Evolutionary conservation across 1,284 basidiomycete genomes (phyloP).

Genomic region (Thecaphora thlaspeos): DNA sequence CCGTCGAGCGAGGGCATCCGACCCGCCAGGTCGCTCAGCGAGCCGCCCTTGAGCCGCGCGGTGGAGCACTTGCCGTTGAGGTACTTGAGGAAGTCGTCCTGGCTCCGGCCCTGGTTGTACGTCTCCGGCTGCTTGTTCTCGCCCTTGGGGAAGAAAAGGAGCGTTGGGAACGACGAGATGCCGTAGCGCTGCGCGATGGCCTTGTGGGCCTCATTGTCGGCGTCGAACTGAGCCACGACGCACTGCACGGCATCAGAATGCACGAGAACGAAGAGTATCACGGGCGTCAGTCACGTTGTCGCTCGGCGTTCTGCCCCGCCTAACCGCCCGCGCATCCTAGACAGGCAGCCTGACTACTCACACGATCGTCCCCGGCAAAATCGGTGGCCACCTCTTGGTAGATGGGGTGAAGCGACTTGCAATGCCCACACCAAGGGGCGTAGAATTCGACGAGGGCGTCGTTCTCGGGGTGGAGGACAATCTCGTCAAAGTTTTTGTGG

Average conservation of each 20-base stretch:
- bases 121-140: conserved; percentile 63
- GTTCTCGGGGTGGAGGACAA: conserved; percentile 73
- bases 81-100: conserved; percentile 67
- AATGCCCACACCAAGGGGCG: conserved; percentile 76
- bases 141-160: conserved; percentile 82
- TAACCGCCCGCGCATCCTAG: too few relatives aligned
- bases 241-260: too few relatives aligned
- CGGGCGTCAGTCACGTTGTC: too few relatives aligned
- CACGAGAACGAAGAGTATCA: too few relatives aligned
- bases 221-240: conserved; percentile 85
- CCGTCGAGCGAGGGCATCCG: conserved; percentile 74
- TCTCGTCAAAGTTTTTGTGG: conserved; percentile 70
- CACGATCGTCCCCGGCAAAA: conserved; percentile 76
- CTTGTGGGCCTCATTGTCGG: conserved; percentile 77
- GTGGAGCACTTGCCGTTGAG: conserved; percentile 86
- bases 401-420: conserved; percentile 68
- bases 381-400: conserved; percentile 80
- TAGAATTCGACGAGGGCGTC: conserved; percentile 95
- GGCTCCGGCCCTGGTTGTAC: conserved; percentile 71
- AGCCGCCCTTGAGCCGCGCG: conserved; percentile 75
- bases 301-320: too few relatives aligned
- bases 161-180: conserved; percentile 75
- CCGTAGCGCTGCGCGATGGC: conserved; percentile 73
- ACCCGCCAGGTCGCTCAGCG: conserved; percentile 77
- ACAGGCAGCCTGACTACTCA: too few relatives aligned